A percentile compares a stretch with the other conserved stretches of the same genome.
Conservation (phyloP, 106 monocot genomes). For the Agapanthus africanus region DNA sequence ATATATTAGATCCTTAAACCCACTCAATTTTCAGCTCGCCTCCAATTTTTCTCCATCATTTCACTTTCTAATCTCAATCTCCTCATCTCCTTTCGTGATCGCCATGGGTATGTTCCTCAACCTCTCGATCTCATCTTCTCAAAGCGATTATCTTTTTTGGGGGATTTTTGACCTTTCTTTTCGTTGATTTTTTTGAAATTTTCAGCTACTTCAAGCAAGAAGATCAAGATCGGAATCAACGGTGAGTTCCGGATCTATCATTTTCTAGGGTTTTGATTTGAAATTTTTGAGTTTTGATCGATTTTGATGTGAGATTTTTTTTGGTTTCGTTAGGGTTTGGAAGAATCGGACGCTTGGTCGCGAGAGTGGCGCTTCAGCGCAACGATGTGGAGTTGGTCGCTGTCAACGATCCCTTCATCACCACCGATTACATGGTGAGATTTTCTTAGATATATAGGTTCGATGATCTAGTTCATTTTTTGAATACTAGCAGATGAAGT, state of each 20-base stretch:
- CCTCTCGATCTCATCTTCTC: neutral
- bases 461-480: neutral
- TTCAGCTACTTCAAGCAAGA: constrained; percentile 13
- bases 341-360: constrained; percentile 84
- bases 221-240: constrained; percentile 97
- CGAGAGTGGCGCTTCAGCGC: constrained; percentile 75
- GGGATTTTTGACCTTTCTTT: constrained; percentile 3
- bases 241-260: constrained; percentile 29
- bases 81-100: neutral
- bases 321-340: constrained; percentile 54
- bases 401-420: constrained; percentile 93
- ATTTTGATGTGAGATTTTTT: neutral
- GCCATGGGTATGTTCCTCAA: neutral
- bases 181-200: constrained; percentile 6
- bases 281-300: neutral
- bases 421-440: constrained; percentile 91
- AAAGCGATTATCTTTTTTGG: neutral
- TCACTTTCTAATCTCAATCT: neutral
- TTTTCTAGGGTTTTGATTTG: neutral
- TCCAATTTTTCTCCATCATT: neutral
- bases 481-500: neutral
- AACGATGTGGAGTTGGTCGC: constrained; percentile 91
- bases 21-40: neutral
- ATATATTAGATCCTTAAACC: neutral
- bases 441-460: neutral